Evolutionary conservation across 768 basidiomycete species (phyloP).

Genomic region (Strobilomyces dryophilus): DNA sequence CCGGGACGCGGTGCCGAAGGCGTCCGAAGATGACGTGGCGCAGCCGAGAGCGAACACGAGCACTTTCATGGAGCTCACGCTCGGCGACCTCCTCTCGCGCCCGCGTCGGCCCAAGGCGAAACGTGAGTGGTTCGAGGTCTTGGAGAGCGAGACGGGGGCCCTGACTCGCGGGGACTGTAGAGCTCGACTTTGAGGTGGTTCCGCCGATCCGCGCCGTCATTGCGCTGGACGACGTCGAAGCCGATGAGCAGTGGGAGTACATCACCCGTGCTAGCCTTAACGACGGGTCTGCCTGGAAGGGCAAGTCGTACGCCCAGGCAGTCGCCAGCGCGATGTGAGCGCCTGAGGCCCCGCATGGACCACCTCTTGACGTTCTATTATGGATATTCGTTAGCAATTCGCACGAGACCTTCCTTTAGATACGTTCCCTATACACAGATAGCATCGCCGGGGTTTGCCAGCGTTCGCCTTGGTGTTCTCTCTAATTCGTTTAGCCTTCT

Average conservation of each 20-base stretch:
- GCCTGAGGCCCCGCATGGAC: not conserved
- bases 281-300: conserved; percentile 28
- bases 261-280: conserved; percentile 25
- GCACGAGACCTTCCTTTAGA: conserved; percentile 16
- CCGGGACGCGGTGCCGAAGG: not conserved
- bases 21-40: not conserved
- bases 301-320: conserved; percentile 31
- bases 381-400: conserved; percentile 1
- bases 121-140: conserved; percentile 13
- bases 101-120: conserved; percentile 23
- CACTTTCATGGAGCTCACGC: conserved; percentile 20
- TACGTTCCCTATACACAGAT: conserved; percentile 12
- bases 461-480: not conserved
- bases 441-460: not conserved
- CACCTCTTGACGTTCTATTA: not conserved
- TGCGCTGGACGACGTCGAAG: conserved; percentile 27
- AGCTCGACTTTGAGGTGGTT: conserved; percentile 28
- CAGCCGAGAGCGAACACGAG: conserved; percentile 3
- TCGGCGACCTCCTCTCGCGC: conserved; percentile 25
- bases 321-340: conserved; percentile 21
- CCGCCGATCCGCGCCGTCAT: conserved; percentile 31
- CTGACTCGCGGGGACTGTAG: conserved; percentile 3
- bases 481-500: conserved; percentile 14
- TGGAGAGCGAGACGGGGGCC: not conserved
- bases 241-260: conserved; percentile 32